These are phyloP conservation scores for Pythium phragmitis DNA, from an alignment of 352 stramenopile species.

Conservation along the genomic window DNA sequence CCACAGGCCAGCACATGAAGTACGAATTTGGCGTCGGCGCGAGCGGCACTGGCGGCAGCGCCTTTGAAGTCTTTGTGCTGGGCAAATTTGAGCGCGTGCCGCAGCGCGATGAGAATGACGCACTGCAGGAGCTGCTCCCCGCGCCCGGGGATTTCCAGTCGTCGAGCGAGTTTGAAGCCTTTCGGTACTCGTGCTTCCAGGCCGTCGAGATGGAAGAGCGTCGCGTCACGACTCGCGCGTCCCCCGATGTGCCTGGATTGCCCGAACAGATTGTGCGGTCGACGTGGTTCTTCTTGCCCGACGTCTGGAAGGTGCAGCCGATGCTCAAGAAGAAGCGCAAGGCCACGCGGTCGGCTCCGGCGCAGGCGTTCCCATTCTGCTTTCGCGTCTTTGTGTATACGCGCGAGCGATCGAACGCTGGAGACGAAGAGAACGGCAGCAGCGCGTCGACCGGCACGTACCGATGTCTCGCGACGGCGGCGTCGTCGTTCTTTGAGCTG, in stretches of 20 bases:
- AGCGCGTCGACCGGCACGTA: constrained; percentile 21
- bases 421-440: not conserved
- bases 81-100: constrained; percentile 79
- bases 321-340: constrained; percentile 91
- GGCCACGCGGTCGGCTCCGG: constrained; percentile 69
- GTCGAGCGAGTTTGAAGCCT: constrained; percentile 60
- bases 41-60: constrained; percentile 38
- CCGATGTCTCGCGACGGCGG: constrained; percentile 51
- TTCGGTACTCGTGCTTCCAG: constrained; percentile 80
- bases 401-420: constrained; percentile 13
- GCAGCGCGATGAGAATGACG: constrained; percentile 52
- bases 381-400: constrained; percentile 80
- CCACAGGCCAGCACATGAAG: constrained; percentile 57
- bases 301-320: constrained; percentile 88
- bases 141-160: constrained; percentile 43
- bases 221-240: constrained; percentile 31
- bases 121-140: constrained; percentile 40
- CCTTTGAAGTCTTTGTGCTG: constrained; percentile 68
- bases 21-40: constrained; percentile 42
- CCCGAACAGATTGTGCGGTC: constrained; percentile 41
- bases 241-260: constrained; percentile 16
- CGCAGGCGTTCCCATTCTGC: constrained; percentile 87
- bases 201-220: constrained; percentile 80
- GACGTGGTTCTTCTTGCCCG: constrained; percentile 85
- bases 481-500: constrained; percentile 81